A percentile compares a stretch with the other conserved stretches of the same genome.
Evolutionary conservation across 139 green algal genomes (phyloP).

Genomic region (Tetratostichococcus sp.): DNA sequence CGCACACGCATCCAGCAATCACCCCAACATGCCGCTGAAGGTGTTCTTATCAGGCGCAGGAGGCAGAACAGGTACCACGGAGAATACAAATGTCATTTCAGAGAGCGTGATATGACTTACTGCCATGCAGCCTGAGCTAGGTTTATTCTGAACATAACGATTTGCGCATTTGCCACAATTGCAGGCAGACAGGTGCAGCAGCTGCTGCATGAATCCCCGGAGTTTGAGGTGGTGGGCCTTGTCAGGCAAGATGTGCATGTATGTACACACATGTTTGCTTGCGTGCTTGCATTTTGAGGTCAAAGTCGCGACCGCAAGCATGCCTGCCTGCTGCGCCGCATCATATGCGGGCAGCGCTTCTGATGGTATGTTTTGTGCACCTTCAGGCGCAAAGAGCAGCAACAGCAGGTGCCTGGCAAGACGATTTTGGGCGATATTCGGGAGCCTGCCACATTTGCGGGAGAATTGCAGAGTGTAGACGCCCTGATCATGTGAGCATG

Average conservation of each 20-base stretch:
- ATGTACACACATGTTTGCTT: too few relatives aligned
- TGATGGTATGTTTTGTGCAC: too few relatives aligned
- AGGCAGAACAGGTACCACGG: conserved; percentile 5
- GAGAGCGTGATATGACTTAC: neutral
- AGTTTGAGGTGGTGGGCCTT: conserved; percentile 5
- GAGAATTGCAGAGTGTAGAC: neutral
- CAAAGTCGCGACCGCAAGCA: too few relatives aligned
- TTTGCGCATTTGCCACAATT: neutral
- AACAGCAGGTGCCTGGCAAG: neutral
- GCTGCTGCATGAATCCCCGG: neutral
- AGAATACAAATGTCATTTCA: neutral
- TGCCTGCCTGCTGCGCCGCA: too few relatives aligned
- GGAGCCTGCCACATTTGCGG: neutral
- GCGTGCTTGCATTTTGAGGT: too few relatives aligned
- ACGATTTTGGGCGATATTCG: conserved; percentile 1
- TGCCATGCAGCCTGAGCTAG: too few relatives aligned
- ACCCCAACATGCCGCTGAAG: too few relatives aligned
- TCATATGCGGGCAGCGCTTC: too few relatives aligned
- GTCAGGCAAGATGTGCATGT: neutral
- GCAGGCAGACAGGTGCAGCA: conserved; percentile 15
- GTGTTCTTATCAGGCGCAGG: conserved; percentile 12
- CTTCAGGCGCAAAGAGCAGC: conserved; percentile 17
- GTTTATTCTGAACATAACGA: too few relatives aligned
- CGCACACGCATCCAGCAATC: too few relatives aligned
- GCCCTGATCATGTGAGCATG: conserved; percentile 13